Conservation (phyloP, 768 basidiomycete species). For the Lactarius hengduanensis region DNA sequence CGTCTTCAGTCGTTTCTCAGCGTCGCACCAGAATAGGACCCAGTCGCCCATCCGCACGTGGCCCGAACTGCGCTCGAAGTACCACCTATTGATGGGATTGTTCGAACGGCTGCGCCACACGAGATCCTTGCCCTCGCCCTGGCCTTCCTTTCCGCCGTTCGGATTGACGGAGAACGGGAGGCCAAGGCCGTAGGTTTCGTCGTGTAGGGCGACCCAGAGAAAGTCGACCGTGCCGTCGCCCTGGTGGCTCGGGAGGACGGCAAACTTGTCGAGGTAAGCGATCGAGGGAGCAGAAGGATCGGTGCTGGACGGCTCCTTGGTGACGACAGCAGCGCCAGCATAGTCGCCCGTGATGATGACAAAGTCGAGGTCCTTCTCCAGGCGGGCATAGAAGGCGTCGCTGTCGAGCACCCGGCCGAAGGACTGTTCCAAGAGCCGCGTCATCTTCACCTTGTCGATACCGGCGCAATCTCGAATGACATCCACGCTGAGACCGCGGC, state of each 20-base stretch:
- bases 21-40: slow-evolving; percentile 99
- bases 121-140: slow-evolving; percentile 88
- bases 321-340: slow-evolving; percentile 91
- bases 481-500: slow-evolving; percentile 83
- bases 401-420: slow-evolving; percentile 75
- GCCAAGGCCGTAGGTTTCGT: slow-evolving; percentile 97
- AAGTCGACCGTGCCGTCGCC: slow-evolving; percentile 99
- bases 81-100: slow-evolving; percentile 99
- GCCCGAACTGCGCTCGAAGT: slow-evolving; percentile 93
- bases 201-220: slow-evolving; percentile 96
- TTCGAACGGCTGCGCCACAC: slow-evolving; percentile 93
- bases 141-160: slow-evolving; percentile 88
- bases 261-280: slow-evolving; percentile 98
- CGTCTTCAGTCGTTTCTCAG: slow-evolving; percentile 76
- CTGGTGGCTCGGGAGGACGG: slow-evolving; percentile 90
- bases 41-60: slow-evolving; percentile 84
- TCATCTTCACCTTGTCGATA: slow-evolving; percentile 75
- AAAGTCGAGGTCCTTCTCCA: slow-evolving; percentile 81
- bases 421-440: slow-evolving; percentile 79
- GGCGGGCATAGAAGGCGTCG: slow-evolving; percentile 72
- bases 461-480: slow-evolving; percentile 70
- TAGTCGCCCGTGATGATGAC: slow-evolving; percentile 95
- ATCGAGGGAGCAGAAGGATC: slow-evolving; percentile 52
- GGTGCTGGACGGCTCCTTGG: slow-evolving; percentile 47
- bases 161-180: slow-evolving; percentile 92